phyloP scores from a whole-genome alignment of 805 yeast species.

The Candida krabiensis region DNA sequence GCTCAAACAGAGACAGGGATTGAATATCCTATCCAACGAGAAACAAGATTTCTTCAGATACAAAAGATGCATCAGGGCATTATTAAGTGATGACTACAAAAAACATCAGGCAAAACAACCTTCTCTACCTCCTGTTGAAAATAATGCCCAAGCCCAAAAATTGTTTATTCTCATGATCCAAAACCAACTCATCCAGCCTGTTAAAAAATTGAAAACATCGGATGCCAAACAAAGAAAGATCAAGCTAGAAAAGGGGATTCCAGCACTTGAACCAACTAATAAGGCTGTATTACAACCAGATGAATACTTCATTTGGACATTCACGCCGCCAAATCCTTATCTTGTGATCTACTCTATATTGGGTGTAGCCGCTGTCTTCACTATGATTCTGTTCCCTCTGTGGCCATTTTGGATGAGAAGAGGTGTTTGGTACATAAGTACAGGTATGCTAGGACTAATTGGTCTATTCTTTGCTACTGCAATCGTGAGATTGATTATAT shows the following conservation, averaged over 20 bases:
- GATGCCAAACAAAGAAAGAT: slow-evolving; percentile 63
- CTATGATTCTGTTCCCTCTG: slow-evolving; percentile 78
- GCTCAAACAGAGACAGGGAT: slow-evolving; percentile 82
- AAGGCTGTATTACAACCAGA: slow-evolving; percentile 63
- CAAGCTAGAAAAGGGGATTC: slow-evolving; percentile 59
- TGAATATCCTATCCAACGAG: slow-evolving; percentile 56
- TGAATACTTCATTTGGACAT: slow-evolving; percentile 83
- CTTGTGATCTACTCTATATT: slow-evolving; percentile 62
- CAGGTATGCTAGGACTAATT: slow-evolving; percentile 71
- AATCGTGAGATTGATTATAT: slow-evolving; percentile 72
- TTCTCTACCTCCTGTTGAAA: slow-evolving; percentile 45
- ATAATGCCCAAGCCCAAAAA: slow-evolving; percentile 57
- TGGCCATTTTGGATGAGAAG: slow-evolving; percentile 92
- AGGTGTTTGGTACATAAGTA: slow-evolving; percentile 88
- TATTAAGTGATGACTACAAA: slow-evolving; percentile 70
- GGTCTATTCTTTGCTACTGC: slow-evolving; percentile 78
- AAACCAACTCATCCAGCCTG: slow-evolving; percentile 73
- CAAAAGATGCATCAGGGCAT: slow-evolving; percentile 80
- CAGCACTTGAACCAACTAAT: slow-evolving; percentile 54
- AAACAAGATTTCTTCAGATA: slow-evolving; percentile 82
- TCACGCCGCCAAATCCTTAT: slow-evolving; percentile 67
- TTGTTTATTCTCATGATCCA: slow-evolving; percentile 68
- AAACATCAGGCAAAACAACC: slow-evolving; percentile 31
- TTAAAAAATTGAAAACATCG: slow-evolving; percentile 66
- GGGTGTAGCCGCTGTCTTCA: slow-evolving; percentile 62